Evolutionary conservation across 768 basidiomycete species (phyloP).

Genomic region (Tulasnella sp.): DNA sequence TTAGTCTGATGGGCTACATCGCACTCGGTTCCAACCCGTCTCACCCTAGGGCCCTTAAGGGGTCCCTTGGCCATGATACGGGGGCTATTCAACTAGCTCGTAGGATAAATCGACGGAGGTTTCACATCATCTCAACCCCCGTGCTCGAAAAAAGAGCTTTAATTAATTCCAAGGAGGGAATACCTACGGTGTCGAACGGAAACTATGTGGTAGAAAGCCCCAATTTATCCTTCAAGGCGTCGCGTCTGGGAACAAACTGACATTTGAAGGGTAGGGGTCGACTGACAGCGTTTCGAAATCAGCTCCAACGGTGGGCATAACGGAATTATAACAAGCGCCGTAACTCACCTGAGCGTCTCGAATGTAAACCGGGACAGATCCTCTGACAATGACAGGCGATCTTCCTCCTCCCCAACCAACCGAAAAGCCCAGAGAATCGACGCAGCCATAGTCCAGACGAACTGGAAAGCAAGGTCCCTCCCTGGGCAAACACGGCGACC

Average conservation of each 20-base stretch:
- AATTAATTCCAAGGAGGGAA: not conserved
- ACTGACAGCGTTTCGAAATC: not conserved
- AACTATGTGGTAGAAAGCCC: not conserved
- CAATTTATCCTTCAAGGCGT: not conserved
- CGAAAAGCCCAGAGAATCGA: not conserved
- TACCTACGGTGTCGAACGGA: no score
- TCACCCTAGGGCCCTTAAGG: no score
- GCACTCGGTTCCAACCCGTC: no score
- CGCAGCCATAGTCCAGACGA: not conserved
- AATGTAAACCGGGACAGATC: not conserved
- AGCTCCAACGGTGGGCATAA: not conserved
- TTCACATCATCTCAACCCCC: no score
- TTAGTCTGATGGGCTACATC: no score
- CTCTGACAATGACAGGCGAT: not conserved
- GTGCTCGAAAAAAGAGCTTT: no score
- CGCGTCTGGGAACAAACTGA: not conserved
- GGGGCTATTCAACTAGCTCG: no score
- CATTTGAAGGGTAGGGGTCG: not conserved
- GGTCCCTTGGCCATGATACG: no score
- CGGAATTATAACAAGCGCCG: not conserved
- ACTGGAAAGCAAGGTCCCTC: slow-evolving; percentile 1
- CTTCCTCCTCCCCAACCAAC: not conserved
- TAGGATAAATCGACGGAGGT: not conserved
- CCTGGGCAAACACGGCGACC: slow-evolving; percentile 25
- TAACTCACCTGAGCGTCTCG: not conserved